Evolutionary conservation across 2,329 filamentous ascomycete species (phyloP), one percentile per base, ranked within the genome.

Genomic region (Cytospora mali): DNA sequence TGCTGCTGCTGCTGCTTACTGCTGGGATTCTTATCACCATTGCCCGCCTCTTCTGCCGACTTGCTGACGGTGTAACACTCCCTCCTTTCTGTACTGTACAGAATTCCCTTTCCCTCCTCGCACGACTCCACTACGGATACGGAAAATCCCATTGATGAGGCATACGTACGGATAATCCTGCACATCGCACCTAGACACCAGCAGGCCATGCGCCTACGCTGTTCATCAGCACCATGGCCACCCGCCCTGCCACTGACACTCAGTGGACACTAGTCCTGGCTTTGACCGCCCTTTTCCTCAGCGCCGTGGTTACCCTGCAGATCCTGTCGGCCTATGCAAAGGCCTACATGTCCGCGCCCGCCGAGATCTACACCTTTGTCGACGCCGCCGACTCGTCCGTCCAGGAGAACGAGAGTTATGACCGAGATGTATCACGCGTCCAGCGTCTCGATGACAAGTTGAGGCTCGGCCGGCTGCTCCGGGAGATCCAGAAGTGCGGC

Each of bases 341-440:
- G 63, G 86, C 84, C 21, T 88, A 87, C 73, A 70, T 81, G 50
- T 80, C 78, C 39, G 86, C 86, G 29, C 85, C 86, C 29, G 77
- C 76, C 66, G 85, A 88, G 73, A 79, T 88, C 61, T 74, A 75
- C 63, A 80, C 80, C 62, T 85, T 88, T 68, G 73, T 87, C 69
- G 85, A 88, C 70, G 79, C 82, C 18, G 80, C 86, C 69, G 85
- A 88, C 71, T 85, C 81, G 69, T 90, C 84, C 46, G 78, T 87
- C 55, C 77, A 82, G 68, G 86, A 88, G 72, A 88, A 88, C 69
- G 86, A 88, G 73, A 84, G 79, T 69, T 88, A 88, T 71, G 84
- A 88, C 72, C 77, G 80, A 68, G 84, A 88, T 69, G 79, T 88
- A 54, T 76, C 80, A 61, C 82, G 81, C 64, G 79, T 88, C 46